phyloP scores from a whole-genome alignment of 768 basidiomycete genomes.

The Russula ochroleuca region DNA sequence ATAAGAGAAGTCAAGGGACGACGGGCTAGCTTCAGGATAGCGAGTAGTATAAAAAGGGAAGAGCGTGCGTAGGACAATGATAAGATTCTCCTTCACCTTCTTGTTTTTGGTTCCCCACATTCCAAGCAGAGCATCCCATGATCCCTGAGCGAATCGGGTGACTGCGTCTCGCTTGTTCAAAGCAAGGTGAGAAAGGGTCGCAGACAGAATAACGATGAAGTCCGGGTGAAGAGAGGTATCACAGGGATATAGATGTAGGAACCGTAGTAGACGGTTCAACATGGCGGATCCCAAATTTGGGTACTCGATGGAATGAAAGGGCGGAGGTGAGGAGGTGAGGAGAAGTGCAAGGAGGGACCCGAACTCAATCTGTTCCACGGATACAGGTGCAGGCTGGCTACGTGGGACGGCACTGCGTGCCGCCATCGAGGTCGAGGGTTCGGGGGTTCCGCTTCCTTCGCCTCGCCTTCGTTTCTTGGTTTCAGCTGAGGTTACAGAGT shows the following conservation, averaged over 20 bases:
- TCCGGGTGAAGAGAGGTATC: conserved; percentile 81
- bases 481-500: conserved; percentile 26
- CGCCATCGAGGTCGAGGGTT: conserved; percentile 14
- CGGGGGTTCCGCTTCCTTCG: conserved; percentile 16
- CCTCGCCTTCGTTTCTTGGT: conserved; percentile 39
- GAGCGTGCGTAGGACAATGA: conserved; percentile 65
- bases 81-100: conserved; percentile 69
- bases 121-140: conserved; percentile 61
- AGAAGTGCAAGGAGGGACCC: conserved; percentile 58
- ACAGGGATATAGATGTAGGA: conserved; percentile 59
- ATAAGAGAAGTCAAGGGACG: conserved; percentile 39
- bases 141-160: conserved; percentile 51
- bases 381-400: conserved; percentile 35
- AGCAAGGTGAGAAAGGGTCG: conserved; percentile 68
- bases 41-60: conserved; percentile 62
- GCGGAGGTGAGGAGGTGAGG: conserved; percentile 54
- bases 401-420: conserved; percentile 16
- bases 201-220: conserved; percentile 63
- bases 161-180: conserved; percentile 65
- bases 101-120: conserved; percentile 81
- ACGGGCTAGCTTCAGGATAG: conserved; percentile 18
- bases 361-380: conserved; percentile 66
- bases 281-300: conserved; percentile 47
- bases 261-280: conserved; percentile 54
- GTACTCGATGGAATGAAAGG: conserved; percentile 46